A percentile compares a stretch with the other conserved stretches of the same genome.
Evolutionary conservation across 1,284 basidiomycete species (phyloP).

Genomic region (Cryptococcus sp.): DNA sequence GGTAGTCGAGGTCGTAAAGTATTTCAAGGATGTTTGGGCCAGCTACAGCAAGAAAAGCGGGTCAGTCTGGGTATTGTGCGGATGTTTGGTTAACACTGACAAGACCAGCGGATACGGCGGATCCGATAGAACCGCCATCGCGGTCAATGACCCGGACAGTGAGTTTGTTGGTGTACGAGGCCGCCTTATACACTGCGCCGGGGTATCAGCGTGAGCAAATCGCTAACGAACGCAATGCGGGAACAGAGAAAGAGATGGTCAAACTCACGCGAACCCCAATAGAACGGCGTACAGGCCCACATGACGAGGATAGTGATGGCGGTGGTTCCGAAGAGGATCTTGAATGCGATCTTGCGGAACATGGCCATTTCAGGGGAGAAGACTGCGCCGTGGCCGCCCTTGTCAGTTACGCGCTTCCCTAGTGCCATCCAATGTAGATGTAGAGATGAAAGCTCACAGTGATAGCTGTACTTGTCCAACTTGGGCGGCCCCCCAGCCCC

Average conservation of each 20-base stretch:
- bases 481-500: conserved; percentile 2
- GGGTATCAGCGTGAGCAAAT: conserved; percentile 5
- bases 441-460: conserved; percentile 8
- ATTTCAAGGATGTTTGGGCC: conserved; percentile 29
- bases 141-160: conserved; percentile 57
- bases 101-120: conserved; percentile 36
- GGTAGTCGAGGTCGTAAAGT: conserved; percentile 38
- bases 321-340: conserved; percentile 35
- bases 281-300: conserved; percentile 49
- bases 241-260: too few species aligned
- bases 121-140: conserved; percentile 55
- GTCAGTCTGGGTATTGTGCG: neutral
- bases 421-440: neutral
- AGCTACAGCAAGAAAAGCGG: conserved; percentile 12
- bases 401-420: neutral
- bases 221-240: neutral
- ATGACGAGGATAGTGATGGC: conserved; percentile 43
- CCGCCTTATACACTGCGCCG: conserved; percentile 45
- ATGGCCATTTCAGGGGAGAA: conserved; percentile 35
- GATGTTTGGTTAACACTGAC: conserved; percentile 15
- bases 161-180: conserved; percentile 52
- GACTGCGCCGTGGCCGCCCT: conserved; percentile 8
- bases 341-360: conserved; percentile 38
- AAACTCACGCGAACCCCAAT: conserved; percentile 56
- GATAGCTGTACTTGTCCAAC: conserved; percentile 17